phyloP scores from a whole-genome alignment of 2,329 filamentous ascomycete genomes.

The Microcera coccophila region DNA sequence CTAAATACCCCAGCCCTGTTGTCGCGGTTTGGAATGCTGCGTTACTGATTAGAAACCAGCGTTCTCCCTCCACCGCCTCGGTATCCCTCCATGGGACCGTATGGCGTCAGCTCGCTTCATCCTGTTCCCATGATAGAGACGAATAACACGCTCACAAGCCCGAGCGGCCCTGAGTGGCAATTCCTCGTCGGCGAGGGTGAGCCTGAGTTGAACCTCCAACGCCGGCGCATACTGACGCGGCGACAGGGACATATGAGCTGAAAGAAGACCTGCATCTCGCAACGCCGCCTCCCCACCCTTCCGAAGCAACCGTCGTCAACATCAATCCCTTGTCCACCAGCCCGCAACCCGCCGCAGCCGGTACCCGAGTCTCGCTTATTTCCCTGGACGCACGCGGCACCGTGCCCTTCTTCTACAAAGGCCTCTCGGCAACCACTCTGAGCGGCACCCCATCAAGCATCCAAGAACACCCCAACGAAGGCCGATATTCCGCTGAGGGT shows the following conservation, averaged over 20 bases:
- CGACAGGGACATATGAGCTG: constrained; percentile 76
- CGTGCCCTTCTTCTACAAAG: constrained; percentile 53
- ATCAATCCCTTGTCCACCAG: constrained; percentile 87
- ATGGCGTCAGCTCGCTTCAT: constrained; percentile 65
- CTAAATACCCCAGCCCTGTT: no score
- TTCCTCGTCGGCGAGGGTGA: constrained; percentile 89
- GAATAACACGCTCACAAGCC: constrained; percentile 81
- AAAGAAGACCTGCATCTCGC: constrained; percentile 90
- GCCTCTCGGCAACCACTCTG: constrained; percentile 48
- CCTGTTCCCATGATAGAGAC: constrained; percentile 81
- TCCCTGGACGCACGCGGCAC: constrained; percentile 60
- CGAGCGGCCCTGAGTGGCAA: constrained; percentile 78
- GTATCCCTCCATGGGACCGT: constrained; percentile 71
- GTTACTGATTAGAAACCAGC: constrained; percentile 32
- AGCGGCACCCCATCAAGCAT: constrained; percentile 47
- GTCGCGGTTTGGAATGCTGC: no score
- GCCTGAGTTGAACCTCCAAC: background rate
- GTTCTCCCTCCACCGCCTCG: constrained; percentile 83
- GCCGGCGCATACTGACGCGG: constrained; percentile 13
- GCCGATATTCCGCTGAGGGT: constrained; percentile 57
- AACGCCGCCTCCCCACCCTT: constrained; percentile 91
- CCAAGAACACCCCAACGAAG: constrained; percentile 59
- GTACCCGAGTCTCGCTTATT: constrained; percentile 79
- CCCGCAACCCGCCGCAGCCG: constrained; percentile 75
- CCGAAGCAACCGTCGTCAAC: constrained; percentile 81